These are phyloP conservation scores for Ochromonas danica DNA, from an alignment of 108 stramenopile genomes.

Conservation along the genomic window DNA sequence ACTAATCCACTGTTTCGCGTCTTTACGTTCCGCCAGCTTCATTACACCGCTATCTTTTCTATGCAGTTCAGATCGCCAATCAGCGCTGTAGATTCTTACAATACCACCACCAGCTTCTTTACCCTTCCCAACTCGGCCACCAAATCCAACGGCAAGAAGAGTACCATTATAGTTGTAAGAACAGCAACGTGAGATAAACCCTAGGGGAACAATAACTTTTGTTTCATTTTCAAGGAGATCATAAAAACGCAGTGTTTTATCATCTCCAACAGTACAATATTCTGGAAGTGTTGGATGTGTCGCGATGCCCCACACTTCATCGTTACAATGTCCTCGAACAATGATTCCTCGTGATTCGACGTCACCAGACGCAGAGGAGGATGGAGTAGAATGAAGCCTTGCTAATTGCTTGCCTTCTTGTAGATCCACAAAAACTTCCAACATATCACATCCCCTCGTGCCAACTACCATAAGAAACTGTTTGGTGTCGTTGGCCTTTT, in stretches of 20 bases:
- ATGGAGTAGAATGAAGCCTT: not conserved
- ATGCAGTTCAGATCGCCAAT: not conserved
- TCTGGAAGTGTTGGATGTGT: constrained; percentile 25
- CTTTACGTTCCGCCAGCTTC: constrained; percentile 18
- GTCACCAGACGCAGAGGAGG: not conserved
- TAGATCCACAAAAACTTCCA: not conserved
- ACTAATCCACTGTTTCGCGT: constrained; percentile 28
- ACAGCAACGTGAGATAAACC: constrained; percentile 10
- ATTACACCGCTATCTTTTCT: not conserved
- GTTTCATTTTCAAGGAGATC: not conserved
- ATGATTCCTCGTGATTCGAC: not conserved
- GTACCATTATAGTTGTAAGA: not conserved
- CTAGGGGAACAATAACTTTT: not conserved
- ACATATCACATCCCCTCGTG: constrained; percentile 29
- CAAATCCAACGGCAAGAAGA: constrained; percentile 31
- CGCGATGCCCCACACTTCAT: constrained; percentile 52
- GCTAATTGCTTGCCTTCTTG: not conserved
- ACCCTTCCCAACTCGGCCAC: constrained; percentile 24
- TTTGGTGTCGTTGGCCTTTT: not conserved
- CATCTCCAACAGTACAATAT: constrained; percentile 29
- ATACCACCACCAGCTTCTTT: constrained; percentile 29
- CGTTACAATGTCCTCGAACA: constrained; percentile 45
- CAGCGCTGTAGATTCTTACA: not conserved
- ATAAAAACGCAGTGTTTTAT: constrained; percentile 30
- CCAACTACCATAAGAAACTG: not conserved